Percentiles rank a stretch among this genome's conserved stretches.
These are phyloP conservation scores for Calonectria henricotiae DNA, from an alignment of 2,329 filamentous ascomycete species.

Conservation along the genomic window DNA sequence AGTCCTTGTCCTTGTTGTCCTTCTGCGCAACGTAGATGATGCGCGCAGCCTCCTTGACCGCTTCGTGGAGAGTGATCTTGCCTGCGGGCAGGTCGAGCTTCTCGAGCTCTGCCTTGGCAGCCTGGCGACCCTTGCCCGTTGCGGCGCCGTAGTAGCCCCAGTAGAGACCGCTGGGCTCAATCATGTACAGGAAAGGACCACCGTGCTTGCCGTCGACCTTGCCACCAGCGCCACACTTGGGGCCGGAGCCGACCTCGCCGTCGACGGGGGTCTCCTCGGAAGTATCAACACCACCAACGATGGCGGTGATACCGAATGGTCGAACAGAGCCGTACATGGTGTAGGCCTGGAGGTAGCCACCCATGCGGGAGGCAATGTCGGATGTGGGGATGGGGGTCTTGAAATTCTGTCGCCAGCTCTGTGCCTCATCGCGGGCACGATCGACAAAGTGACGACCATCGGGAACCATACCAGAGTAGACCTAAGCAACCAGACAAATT, in stretches of 20 bases:
- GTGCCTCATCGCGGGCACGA: slow-evolving; percentile 93
- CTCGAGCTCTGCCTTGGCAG: slow-evolving; percentile 97
- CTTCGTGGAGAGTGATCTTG: slow-evolving; percentile 85
- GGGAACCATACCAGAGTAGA: slow-evolving; percentile 93
- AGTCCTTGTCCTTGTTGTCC: slow-evolving; percentile 99
- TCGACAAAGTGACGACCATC: slow-evolving; percentile 96
- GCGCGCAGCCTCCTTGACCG: slow-evolving; percentile 94
- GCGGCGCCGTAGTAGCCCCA: slow-evolving; percentile 99
- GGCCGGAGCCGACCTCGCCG: slow-evolving; percentile 89
- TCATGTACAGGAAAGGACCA: slow-evolving; percentile 97
- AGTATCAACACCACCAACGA: slow-evolving; percentile 93
- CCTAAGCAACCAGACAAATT: slow-evolving; percentile 67
- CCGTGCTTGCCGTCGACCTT: slow-evolving; percentile 84
- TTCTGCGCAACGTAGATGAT: slow-evolving; percentile 99
- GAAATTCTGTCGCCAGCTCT: slow-evolving; percentile 92
- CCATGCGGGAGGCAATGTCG: slow-evolving; percentile 93
- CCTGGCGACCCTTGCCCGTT: slow-evolving; percentile 96
- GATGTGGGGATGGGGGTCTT: slow-evolving; percentile 93
- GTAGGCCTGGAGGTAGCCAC: slow-evolving; percentile 96
- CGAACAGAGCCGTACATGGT: slow-evolving; percentile 97
- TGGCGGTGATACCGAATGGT: slow-evolving; percentile 96
- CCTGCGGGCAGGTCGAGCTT: slow-evolving; percentile 91
- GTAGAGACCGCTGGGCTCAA: slow-evolving; percentile 96
- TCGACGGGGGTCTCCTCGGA: slow-evolving; percentile 90
- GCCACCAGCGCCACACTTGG: slow-evolving; percentile 85